A percentile compares a stretch with the other conserved stretches of the same genome.
phyloP scores from a whole-genome alignment of 2,329 filamentous ascomycete genomes.

The Xenosphaeropsis pyriputrescens region DNA sequence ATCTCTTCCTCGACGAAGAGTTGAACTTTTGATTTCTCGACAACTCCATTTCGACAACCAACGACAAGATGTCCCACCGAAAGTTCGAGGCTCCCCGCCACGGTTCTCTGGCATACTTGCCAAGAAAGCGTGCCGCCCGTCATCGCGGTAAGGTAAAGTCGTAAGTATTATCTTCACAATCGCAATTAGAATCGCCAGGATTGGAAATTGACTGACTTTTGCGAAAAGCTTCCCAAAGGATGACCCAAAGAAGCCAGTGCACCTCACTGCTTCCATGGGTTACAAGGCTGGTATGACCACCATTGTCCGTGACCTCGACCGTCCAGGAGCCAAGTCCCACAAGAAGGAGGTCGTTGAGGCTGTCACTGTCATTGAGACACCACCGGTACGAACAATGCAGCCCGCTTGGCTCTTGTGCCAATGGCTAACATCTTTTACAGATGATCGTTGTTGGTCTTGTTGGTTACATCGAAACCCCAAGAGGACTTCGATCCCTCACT shows the following conservation, averaged over 20 bases:
- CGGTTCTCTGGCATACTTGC: constrained; percentile 80
- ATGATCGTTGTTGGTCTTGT: constrained; percentile 99
- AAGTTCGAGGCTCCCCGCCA: constrained; percentile 62
- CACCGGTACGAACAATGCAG: constrained; percentile 85
- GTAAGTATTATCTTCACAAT: constrained; percentile 37
- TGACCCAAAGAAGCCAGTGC: constrained; percentile 98
- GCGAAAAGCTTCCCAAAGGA: constrained; percentile 88
- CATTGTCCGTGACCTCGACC: constrained; percentile 97
- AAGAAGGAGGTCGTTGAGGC: constrained; percentile 97
- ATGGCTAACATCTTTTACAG: constrained; percentile 59
- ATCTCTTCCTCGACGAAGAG: too few species aligned
- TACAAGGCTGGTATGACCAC: constrained; percentile 99
- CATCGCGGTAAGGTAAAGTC: constrained; percentile 98
- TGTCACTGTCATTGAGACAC: constrained; percentile 78
- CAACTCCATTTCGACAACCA: not conserved
- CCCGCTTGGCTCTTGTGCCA: constrained; percentile 61
- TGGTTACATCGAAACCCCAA: constrained; percentile 99
- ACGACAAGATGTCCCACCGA: constrained; percentile 4
- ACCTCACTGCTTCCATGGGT: constrained; percentile 94
- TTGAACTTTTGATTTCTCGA: too few species aligned
- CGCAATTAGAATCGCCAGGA: constrained; percentile 8
- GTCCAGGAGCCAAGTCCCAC: constrained; percentile 98
- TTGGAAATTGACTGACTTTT: constrained; percentile 4
- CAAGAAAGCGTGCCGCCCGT: constrained; percentile 82
- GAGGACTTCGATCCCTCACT: constrained; percentile 96